Base-by-base conservation (phyloP, 768 basidiomycete species). In the Leccinum subtestaceum region DNA sequence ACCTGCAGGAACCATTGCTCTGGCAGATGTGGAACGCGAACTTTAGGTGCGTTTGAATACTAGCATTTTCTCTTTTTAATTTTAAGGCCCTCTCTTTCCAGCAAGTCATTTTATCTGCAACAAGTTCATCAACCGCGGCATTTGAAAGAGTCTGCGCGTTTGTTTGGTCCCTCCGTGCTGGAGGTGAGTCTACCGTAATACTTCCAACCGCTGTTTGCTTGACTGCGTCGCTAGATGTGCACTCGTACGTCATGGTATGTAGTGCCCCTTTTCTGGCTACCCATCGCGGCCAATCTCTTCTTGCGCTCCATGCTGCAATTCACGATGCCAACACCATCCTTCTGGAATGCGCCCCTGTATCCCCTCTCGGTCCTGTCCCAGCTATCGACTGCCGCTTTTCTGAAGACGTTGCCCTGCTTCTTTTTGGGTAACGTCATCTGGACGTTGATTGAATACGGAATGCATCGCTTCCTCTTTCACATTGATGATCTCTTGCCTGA, bases 381-480 rank as follows among this genome's bases (percentile, higher is more conserved):
- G 17, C 75, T 89, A 48, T 81, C 91, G 11, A 53, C 73, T 9
- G 71, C 75, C 4, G 81, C 85, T 3, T 75, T 87, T 58, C 63
- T 74, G 10, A 85, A 89, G 65, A 80, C 86, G 0, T 55, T 82
- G 19, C 62, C 76, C 0, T 96, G 86, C 74, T 98, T 95, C 80
- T 72, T 93, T 60, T 53, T 85, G 45, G 97, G 97, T 5, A 95
- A 93, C 71, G 32, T 97, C 52, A 79, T 96, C 57, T 99, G 96
- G 96, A 98, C 97, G 0, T 71, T 97, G 59, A 75, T 97, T 72
- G 97, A 98, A 74, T 99, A 98, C 71, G 77, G 80, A 12, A 76
- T 99, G 67, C 97, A 99, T 75, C 88, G 97, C 45, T 98, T 98
- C 84, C 76, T 99, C 52, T 99, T 99, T 85, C 97, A 99, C 74